Evolutionary conservation across 768 basidiomycete genomes (phyloP).

Genomic region (Leccinum subgranulosum): DNA sequence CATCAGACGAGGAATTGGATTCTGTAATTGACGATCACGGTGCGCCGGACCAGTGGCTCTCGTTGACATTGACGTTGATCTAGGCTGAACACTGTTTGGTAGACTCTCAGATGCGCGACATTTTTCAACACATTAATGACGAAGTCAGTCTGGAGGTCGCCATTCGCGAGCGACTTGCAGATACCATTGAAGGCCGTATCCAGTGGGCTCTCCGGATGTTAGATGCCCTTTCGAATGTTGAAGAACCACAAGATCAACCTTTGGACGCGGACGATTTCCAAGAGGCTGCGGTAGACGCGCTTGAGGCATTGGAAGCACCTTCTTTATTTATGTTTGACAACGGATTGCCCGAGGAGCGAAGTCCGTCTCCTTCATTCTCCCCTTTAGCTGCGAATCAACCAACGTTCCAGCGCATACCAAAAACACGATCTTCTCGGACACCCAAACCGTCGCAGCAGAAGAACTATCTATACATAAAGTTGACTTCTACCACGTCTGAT

Average conservation of each 20-base stretch:
- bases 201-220: slow-evolving; percentile 45
- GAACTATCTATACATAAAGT: slow-evolving; percentile 41
- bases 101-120: slow-evolving; percentile 14
- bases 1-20: slow-evolving; percentile 11
- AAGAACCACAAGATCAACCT: slow-evolving; percentile 12
- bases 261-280: slow-evolving; percentile 34
- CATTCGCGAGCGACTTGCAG: slow-evolving; percentile 38
- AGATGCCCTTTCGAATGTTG: slow-evolving; percentile 28
- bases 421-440: slow-evolving; percentile 28
- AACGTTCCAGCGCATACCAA: slow-evolving; percentile 16
- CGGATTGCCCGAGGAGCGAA: slow-evolving; percentile 18
- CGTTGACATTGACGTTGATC: background rate
- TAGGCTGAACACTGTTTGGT: background rate
- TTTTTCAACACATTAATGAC: slow-evolving; percentile 26
- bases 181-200: slow-evolving; percentile 43
- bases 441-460: slow-evolving; percentile 28
- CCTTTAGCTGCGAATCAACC: slow-evolving; percentile 14
- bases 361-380: slow-evolving; percentile 22
- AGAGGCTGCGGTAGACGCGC: slow-evolving; percentile 40
- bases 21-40: slow-evolving; percentile 14
- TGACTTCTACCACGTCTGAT: slow-evolving; percentile 26
- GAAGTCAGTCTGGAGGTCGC: slow-evolving; percentile 45
- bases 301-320: slow-evolving; percentile 39
- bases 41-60: slow-evolving; percentile 3
- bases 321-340: slow-evolving; percentile 36